phyloP scores from a whole-genome alignment of 805 yeast genomes.

The Candida vartiovaarae region DNA sequence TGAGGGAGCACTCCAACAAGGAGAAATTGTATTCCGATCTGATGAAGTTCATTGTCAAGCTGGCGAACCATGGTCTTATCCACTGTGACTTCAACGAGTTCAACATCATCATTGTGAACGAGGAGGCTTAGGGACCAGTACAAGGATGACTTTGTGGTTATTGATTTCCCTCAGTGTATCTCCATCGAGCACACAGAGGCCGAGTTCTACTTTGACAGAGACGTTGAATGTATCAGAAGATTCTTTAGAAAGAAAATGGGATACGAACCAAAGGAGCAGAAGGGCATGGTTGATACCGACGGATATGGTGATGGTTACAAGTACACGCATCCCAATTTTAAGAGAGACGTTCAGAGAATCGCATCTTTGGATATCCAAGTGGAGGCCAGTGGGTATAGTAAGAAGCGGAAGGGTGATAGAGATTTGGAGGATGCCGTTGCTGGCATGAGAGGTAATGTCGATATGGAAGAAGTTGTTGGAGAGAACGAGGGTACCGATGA shows the following conservation, averaged over 20 bases:
- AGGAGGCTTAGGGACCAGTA: conserved; percentile 39
- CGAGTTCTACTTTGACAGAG: conserved; percentile 80
- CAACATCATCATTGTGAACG: conserved; percentile 78
- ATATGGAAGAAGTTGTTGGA: conserved; percentile 25
- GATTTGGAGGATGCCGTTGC: conserved; percentile 75
- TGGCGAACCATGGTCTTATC: conserved; percentile 84
- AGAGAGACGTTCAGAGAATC: conserved; percentile 63
- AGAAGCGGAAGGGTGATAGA: conserved; percentile 46
- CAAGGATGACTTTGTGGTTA: conserved; percentile 75
- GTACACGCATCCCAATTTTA: conserved; percentile 72
- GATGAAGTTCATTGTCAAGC: conserved; percentile 77
- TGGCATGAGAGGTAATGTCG: conserved; percentile 46
- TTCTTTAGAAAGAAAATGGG: conserved; percentile 76
- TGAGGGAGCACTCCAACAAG: conserved; percentile 63
- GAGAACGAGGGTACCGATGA: conserved; percentile 34
- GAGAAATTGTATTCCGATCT: conserved; percentile 72
- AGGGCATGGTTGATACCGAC: conserved; percentile 66
- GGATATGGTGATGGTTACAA: conserved; percentile 79
- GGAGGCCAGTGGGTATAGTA: conserved; percentile 80
- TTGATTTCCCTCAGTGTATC: conserved; percentile 98
- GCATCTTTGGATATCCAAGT: conserved; percentile 77
- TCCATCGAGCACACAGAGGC: conserved; percentile 91
- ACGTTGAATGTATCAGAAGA: conserved; percentile 80
- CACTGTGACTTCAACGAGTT: conserved; percentile 98
- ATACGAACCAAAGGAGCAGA: conserved; percentile 62